phyloP scores from a whole-genome alignment of 257 asterid genomes.

The Primulina tabacum region DNA sequence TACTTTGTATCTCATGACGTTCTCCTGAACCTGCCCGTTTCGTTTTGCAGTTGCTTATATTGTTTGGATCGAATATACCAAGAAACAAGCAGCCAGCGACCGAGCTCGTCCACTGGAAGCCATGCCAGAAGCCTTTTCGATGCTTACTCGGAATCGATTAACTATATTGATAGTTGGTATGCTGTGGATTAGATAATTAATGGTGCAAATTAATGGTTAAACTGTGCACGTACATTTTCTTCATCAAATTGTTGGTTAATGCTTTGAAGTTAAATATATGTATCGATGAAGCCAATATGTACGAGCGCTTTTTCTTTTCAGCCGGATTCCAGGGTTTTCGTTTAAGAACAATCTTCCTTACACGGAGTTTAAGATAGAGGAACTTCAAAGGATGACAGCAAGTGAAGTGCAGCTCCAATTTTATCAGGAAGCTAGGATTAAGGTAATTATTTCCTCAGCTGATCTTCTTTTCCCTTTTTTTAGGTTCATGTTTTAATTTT shows the following conservation, averaged over 20 bases:
- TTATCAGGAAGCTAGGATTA: conserved; percentile 84
- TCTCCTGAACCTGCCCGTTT: neutral
- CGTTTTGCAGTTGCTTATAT: neutral
- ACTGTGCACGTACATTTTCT: neutral
- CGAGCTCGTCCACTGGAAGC: neutral
- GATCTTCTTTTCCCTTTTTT: neutral
- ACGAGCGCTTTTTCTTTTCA: conserved; percentile 20
- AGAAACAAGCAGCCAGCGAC: neutral
- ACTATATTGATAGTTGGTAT: neutral
- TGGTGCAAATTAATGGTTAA: no score
- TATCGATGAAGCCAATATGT: neutral
- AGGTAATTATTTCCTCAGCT: conserved; percentile 36
- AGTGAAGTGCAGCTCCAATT: conserved; percentile 52
- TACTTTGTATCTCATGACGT: neutral
- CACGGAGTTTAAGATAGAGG: conserved; percentile 47
- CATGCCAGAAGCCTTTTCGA: neutral
- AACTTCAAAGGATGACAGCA: conserved; percentile 45
- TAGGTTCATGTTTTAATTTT: conserved; percentile 1
- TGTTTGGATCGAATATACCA: neutral
- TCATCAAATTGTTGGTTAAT: neutral
- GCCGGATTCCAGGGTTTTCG: conserved; percentile 72
- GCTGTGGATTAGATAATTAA: neutral
- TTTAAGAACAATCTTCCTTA: conserved; percentile 49
- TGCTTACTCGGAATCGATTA: neutral
- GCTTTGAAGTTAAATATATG: neutral